Conservation (phyloP, 2,329 filamentous ascomycete species). For the Emergomyces pasteurianus region DNA sequence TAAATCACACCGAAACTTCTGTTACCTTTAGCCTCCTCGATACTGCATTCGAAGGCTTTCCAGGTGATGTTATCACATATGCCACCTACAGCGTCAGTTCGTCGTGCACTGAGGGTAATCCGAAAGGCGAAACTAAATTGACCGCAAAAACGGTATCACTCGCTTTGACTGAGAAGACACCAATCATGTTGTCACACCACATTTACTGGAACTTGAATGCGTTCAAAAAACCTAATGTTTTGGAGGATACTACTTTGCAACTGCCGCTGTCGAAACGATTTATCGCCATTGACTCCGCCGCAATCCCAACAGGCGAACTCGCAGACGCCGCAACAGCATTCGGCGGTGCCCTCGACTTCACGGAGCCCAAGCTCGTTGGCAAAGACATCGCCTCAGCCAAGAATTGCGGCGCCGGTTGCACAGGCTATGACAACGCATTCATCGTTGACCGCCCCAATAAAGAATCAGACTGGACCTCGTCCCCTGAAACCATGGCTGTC, state of each 20-base stretch:
- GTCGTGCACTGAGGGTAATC: constrained; percentile 22
- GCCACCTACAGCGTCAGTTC: constrained; percentile 34
- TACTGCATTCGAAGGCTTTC: constrained; percentile 32
- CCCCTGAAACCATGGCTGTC: constrained; percentile 24
- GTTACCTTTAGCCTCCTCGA: constrained; percentile 38
- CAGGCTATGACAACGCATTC: constrained; percentile 61
- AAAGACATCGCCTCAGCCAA: constrained; percentile 51
- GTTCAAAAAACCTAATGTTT: constrained; percentile 32
- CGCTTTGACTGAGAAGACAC: constrained; percentile 34
- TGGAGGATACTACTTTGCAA: constrained; percentile 34
- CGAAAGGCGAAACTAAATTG: constrained; percentile 25
- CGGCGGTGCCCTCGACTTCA: constrained; percentile 48
- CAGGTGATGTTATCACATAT: constrained; percentile 36
- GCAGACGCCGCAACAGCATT: constrained; percentile 62
- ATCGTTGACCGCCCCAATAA: constrained; percentile 33
- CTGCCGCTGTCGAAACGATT: constrained; percentile 35
- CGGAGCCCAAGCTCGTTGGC: constrained; percentile 65
- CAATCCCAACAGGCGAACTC: constrained; percentile 67
- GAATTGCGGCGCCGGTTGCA: constrained; percentile 71
- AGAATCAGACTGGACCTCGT: constrained; percentile 16
- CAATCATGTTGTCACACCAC: constrained; percentile 41
- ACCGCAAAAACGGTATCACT: constrained; percentile 34
- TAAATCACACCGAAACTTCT: constrained; percentile 27
- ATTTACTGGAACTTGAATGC: constrained; percentile 42
- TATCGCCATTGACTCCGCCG: constrained; percentile 44